These are phyloP conservation scores for Raffaelea deltoideospora DNA, from an alignment of 2,329 filamentous ascomycete genomes.

Conservation along the genomic window DNA sequence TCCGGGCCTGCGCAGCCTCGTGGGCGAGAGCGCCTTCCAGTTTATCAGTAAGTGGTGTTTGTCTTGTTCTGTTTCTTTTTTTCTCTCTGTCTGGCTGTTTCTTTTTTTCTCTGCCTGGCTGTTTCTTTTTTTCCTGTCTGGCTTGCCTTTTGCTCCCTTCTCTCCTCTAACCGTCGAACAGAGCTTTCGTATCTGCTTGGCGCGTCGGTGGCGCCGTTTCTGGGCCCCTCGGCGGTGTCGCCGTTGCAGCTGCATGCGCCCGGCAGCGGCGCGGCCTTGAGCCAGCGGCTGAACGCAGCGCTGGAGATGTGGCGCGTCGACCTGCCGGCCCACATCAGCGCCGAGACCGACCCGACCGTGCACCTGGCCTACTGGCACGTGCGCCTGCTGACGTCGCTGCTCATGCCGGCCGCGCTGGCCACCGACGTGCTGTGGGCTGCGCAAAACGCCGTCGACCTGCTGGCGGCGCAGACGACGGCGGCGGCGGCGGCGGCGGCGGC, in stretches of 20 bases:
- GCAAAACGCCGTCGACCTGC: conserved; percentile 40
- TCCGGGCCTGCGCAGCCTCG: conserved; percentile 39
- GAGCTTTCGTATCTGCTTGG: conserved; percentile 19
- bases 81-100: too few relatives aligned
- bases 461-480: conserved; percentile 26
- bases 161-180: conserved; percentile 4
- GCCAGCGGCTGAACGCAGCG: conserved; percentile 36
- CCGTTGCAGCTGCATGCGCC: conserved; percentile 24
- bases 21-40: conserved; percentile 50
- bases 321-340: conserved; percentile 41
- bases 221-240: conserved; percentile 22
- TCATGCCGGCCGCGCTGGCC: conserved; percentile 38
- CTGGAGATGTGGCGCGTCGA: conserved; percentile 52
- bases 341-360: conserved; percentile 36
- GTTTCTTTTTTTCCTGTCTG: too few relatives aligned
- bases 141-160: too few relatives aligned
- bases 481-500: conserved; percentile 1
- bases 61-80: neutral
- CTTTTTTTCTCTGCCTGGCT: too few relatives aligned
- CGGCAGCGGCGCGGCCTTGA: conserved; percentile 26
- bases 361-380: conserved; percentile 58
- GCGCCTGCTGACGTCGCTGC: conserved; percentile 46
- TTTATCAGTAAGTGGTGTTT: conserved; percentile 41
- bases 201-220: conserved; percentile 23
- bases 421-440: conserved; percentile 45